Evolutionary conservation across 192 early-diverging fungal genomes (phyloP), one percentile per base, ranked within the genome.

Genomic region (Backusella tuberculispora): DNA sequence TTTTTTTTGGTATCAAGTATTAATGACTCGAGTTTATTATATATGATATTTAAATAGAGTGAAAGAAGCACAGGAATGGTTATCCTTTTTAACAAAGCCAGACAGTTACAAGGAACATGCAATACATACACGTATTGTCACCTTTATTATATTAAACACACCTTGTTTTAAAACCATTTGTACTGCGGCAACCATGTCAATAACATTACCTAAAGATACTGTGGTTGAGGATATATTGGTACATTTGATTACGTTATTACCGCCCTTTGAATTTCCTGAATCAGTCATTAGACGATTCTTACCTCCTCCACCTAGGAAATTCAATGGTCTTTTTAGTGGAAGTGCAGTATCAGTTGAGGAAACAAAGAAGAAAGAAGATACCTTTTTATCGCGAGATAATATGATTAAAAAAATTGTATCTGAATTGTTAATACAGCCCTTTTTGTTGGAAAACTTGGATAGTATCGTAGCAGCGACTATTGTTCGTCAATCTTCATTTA

Each of bases 391-490:
- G 5, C 8, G 53, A 60, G 53, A 60, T 26, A 24, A 1, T 24
- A 26, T 60, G 53, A 10, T 60, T 13, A 24, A 60, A 13, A 60
- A 13, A 24, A 2, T 60, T 8, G 21, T 60, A 10, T 29, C 68
- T 12, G 24, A 29, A n/a, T 15, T 69, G 26, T 47, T 69, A 21
- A 43, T 26, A 29, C 21, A 47, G 15, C 68, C 68, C 0, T 69
- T 69, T 47, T 69, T 69, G 13, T 26, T 69, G 21, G 68, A 69
- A 13, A 47, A 29, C 34, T 15, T 69, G 14, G 13, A 15, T 13
- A 26, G 19, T 6, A 26, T 4, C 19, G 38, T 69, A 26, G 43
- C 42, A 45, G 17, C 26, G 0, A 69, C n/a, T 2, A 60, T 69
- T 6, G 45, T 44, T 1, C n/a, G 24, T 45, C 45, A 47, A 15